Evolutionary conservation across 2,329 filamentous ascomycete genomes (phyloP), one percentile per base, ranked within the genome.

Genomic region (Monilinia laxa): DNA sequence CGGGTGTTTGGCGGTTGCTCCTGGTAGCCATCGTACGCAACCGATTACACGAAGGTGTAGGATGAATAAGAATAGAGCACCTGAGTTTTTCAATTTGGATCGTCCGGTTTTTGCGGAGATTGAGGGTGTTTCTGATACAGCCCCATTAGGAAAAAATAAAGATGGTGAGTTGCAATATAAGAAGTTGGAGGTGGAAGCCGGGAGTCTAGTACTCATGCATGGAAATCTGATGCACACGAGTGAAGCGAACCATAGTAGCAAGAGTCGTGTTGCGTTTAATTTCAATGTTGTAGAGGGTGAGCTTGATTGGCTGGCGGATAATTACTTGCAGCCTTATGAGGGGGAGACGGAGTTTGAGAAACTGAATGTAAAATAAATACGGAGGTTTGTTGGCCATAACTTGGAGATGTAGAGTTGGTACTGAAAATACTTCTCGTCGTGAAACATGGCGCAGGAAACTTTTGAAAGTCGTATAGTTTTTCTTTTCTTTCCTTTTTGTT

Each of bases 211-310:
- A 16, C 54, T 64, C 51, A 64, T 64, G 60, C 60, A 64, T 64
- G 51, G 60, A 12, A 64, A 64, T 64, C 10, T 64, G 3, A 64
- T 64, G 60, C 60, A 64, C 18, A 64, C 12, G 25, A 64, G 60
- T 31, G 60, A 64, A 10, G 60, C 60, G 38, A 64, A 64, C 12
- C 3, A 6, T n/a, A 55, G 60, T 64, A 42, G 25, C 4, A 64
- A 64, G 38, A 64, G 51, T 31, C 60, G 60, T 10, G 51, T 55
- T 16, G 51, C 51, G 25, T 64, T 64, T 12, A 64, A 55, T 31
- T 64, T 64, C 51, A 51, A 51, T 11, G 38, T 64, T 11, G 60
- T 64, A 23, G 60, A 64, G 25, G 51, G 51, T 25, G 23, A 55
- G 10, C 25, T 28, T 4, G 35, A 12, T 1, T 64, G 60, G 60